These are phyloP conservation scores for Monilinia fructicola DNA, from an alignment of 2,329 filamentous ascomycete species.

Conservation along the genomic window DNA sequence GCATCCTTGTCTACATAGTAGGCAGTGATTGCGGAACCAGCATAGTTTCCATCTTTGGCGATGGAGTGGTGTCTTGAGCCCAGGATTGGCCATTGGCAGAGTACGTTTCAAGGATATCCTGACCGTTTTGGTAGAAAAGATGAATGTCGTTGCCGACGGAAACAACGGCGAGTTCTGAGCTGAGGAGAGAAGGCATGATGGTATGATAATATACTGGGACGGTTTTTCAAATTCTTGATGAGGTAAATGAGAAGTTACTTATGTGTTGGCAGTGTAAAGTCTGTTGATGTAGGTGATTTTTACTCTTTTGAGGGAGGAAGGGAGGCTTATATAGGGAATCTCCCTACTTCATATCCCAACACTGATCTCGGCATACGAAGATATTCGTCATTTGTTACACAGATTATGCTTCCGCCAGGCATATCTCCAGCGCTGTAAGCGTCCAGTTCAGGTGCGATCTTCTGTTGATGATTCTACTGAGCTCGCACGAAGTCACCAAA, in stretches of 20 bases:
- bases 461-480: background rate
- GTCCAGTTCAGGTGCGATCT: background rate
- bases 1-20: slow-evolving; percentile 6
- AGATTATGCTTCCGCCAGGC: too few relatives aligned
- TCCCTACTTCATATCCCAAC: background rate
- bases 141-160: background rate
- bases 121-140: slow-evolving; percentile 1
- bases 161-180: background rate
- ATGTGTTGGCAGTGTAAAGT: background rate
- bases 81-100: background rate
- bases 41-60: background rate
- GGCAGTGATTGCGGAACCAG: background rate
- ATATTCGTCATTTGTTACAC: background rate
- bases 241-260: background rate
- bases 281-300: background rate
- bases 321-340: background rate
- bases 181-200: background rate
- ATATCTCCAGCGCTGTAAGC: background rate
- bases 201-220: background rate
- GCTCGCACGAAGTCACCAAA: background rate
- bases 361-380: background rate
- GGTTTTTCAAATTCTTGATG: background rate
- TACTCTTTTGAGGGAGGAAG: background rate
- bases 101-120: background rate
- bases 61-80: background rate